A percentile compares a stretch with the other conserved stretches of the same genome.
phyloP scores from a whole-genome alignment of 176 grass and related monocot species.

The Sorghum bicolor region Sorghum_bicolor_NCBIv3 NC_012871.2:675501-676000 shows the following conservation, averaged over 20 bases:
- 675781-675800: constrained; percentile 89
- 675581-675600: constrained; percentile 72
- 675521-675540: constrained; percentile 59
- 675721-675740: constrained; percentile 75
- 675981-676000: constrained; percentile 87
- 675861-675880: constrained; percentile 51
- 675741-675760: constrained; percentile 49
- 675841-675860: constrained; percentile 35
- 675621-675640: constrained; percentile 35
- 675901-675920: constrained; percentile 87
- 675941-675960: constrained; percentile 33
- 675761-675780: constrained; percentile 41
- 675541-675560: constrained; percentile 71
- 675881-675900: constrained; percentile 63
- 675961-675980: constrained; percentile 67
- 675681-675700: constrained; percentile 70
- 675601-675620: constrained; percentile 76
- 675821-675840: constrained; percentile 77
- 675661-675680: constrained; percentile 76
- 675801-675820: constrained; percentile 75
- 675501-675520: constrained; percentile 67
- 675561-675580: constrained; percentile 63
- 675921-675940: constrained; percentile 72
- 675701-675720: constrained; percentile 93
- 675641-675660: constrained; percentile 61